Conservation (phyloP, 176 grass and related monocot genomes). For the Cenchrus purpureus region DNA sequence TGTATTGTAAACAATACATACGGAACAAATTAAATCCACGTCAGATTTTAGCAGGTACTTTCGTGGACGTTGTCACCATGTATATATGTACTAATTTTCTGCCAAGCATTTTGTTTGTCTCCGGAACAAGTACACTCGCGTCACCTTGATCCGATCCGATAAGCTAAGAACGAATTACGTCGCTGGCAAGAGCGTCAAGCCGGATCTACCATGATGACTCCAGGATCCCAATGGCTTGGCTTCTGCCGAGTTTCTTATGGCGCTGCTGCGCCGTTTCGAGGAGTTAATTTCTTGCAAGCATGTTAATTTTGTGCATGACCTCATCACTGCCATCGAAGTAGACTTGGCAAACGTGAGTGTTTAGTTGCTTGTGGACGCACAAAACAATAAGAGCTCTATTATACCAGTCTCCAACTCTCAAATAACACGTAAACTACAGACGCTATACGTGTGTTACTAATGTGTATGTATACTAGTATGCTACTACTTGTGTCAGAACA, state of each 20-base stretch:
- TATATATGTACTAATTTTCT: not conserved
- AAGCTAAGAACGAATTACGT: slow-evolving; percentile 32
- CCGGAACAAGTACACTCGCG: not conserved
- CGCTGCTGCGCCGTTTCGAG: not conserved
- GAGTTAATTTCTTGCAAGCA: slow-evolving; percentile 20
- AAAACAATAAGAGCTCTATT: not conserved
- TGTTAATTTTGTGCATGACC: not conserved
- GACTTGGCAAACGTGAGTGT: not conserved
- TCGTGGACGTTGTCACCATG: not conserved
- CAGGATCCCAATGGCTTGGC: not conserved
- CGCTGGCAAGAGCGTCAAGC: slow-evolving; percentile 33
- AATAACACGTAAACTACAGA: not conserved
- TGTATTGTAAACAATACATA: not conserved
- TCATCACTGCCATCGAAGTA: slow-evolving; percentile 34
- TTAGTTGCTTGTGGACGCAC: not conserved
- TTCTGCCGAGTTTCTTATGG: not conserved
- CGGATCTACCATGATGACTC: slow-evolving; percentile 30
- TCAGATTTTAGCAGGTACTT: not conserved
- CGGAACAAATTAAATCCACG: not conserved
- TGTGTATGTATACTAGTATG: not conserved
- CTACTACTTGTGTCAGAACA: not conserved
- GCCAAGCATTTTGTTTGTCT: not conserved
- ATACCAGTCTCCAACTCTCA: not conserved
- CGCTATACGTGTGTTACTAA: not conserved
- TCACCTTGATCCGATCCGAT: slow-evolving; percentile 21